A percentile compares a stretch with the other conserved stretches of the same genome.
Evolutionary conservation across 2,329 filamentous ascomycete species (phyloP).

Genomic region (Emmonsiellopsis sp.): DNA sequence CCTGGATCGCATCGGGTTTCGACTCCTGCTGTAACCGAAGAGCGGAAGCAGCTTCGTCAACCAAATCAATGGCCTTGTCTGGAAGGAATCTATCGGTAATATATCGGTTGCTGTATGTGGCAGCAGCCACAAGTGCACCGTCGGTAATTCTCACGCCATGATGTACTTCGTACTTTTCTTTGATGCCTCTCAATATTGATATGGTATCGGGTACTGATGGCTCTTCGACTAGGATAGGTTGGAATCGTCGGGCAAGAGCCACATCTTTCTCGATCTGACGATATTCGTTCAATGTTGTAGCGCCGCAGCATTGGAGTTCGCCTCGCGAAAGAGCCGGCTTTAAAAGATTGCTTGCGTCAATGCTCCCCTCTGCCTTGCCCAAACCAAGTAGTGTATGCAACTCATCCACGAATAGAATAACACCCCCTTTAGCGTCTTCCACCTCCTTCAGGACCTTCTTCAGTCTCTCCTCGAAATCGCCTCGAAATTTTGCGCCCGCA

Average conservation of each 20-base stretch:
- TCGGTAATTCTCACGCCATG: constrained; percentile 95
- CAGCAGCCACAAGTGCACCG: constrained; percentile 80
- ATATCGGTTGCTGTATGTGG: constrained; percentile 87
- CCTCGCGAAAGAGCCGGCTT: constrained; percentile 91
- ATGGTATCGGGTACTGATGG: constrained; percentile 87
- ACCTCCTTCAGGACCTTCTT: constrained; percentile 90
- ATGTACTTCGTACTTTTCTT: constrained; percentile 94
- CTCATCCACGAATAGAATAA: constrained; percentile 94
- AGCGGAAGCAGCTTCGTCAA: constrained; percentile 89
- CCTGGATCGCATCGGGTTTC: constrained; percentile 89
- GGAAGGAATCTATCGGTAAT: constrained; percentile 93
- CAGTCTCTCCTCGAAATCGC: constrained; percentile 89
- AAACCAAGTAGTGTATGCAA: constrained; percentile 83
- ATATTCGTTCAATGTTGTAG: constrained; percentile 88
- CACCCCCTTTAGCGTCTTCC: constrained; percentile 73
- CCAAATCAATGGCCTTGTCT: constrained; percentile 93
- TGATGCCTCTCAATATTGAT: constrained; percentile 90
- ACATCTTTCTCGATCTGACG: constrained; percentile 92
- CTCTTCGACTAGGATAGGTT: constrained; percentile 88
- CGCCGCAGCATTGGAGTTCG: constrained; percentile 89
- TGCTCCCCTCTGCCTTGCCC: constrained; percentile 90
- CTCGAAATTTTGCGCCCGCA: constrained; percentile 88
- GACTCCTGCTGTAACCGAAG: constrained; percentile 90
- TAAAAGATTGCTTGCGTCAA: constrained; percentile 88
- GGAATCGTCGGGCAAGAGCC: constrained; percentile 82